Base-by-base conservation (phyloP, 2,329 filamentous ascomycete species). In the Dactylellina drechsleri region DNA sequence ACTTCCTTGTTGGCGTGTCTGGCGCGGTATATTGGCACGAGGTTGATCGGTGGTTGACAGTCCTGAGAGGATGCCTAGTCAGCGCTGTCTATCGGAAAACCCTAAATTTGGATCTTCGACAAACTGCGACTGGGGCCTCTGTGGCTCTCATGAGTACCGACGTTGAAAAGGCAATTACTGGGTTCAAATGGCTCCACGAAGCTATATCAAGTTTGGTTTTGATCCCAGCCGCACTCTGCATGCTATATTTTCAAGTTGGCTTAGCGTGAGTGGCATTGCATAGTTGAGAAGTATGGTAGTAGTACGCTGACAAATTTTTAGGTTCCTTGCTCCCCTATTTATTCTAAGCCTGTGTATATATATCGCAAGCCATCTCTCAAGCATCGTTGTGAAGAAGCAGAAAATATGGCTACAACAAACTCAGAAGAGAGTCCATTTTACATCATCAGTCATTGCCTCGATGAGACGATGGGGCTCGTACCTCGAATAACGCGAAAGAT, bases 71-170 rank as follows among this genome's bases (percentile, higher is more conserved):
- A 2, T 80, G 80, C 31, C 67, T 83, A 12, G 80, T 82, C 13
- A 80, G 81, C 18, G 79, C 80, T 2, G 77, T 83, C 13, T 83
- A 82, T 64, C 61, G 79, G 16, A 83, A 83, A 57, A 79, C 81
- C 0, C 80, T 80, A 0, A 77, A 77, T 7, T 74, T 82, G 12
- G 81, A 81, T 12, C 56, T 82, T 1, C 79, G 80, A 0, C 78
- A 80, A 0, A 80, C 81, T 1, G 81, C 83, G 31, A 82, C 84
- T 10, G 81, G 82, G 1, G 82, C 83, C 0, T 81, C 83, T 0
- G 76, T 86, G 54, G 85, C 85, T 0, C 80, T 86, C 2, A 86
- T 86, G 84, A 84, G 82, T 67, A 82, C 83, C 1, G 85, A 86
- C 53, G 80, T 85, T 13, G 84, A 85, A 70, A 81, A 82, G 2